phyloP scores from a whole-genome alignment of 164 flowering plant genomes.

The Magnolia sinica region DNA sequence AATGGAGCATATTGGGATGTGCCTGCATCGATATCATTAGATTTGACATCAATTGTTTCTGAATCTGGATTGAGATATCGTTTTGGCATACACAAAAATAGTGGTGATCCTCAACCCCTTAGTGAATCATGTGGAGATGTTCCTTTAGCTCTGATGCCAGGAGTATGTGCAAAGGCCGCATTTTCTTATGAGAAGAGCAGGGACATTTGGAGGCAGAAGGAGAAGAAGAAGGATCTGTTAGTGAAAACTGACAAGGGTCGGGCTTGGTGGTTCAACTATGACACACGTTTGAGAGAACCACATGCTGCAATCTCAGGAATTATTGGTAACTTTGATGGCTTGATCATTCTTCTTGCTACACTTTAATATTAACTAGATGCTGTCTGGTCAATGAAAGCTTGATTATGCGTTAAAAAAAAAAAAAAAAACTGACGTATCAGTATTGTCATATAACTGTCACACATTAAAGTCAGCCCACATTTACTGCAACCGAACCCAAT shows the following conservation, averaged over 20 bases:
- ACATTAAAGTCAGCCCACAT: no score
- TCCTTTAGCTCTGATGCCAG: slow-evolving; percentile 73
- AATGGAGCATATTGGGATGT: slow-evolving; percentile 85
- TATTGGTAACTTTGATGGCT: slow-evolving; percentile 48
- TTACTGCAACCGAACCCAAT: no score
- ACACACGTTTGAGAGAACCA: slow-evolving; percentile 66
- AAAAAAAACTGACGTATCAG: not conserved
- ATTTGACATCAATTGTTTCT: slow-evolving; percentile 56
- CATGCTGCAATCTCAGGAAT: slow-evolving; percentile 75
- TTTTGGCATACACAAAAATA: slow-evolving; percentile 65
- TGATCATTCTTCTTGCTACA: not conserved
- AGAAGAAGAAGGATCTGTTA: slow-evolving; percentile 35
- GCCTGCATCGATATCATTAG: slow-evolving; percentile 70
- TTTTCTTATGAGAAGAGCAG: slow-evolving; percentile 69
- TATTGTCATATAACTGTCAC: not conserved
- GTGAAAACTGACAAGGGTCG: slow-evolving; percentile 34
- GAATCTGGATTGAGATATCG: slow-evolving; percentile 71
- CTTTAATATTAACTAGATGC: not conserved
- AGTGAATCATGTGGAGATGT: slow-evolving; percentile 30
- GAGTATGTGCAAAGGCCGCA: slow-evolving; percentile 76
- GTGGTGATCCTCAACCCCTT: slow-evolving; percentile 51
- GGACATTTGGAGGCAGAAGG: slow-evolving; percentile 75
- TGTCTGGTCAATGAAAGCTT: not conserved
- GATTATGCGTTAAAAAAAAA: not conserved
- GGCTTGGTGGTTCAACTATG: slow-evolving; percentile 49